Evolutionary conservation across 108 stramenopile genomes (phyloP).

Genomic region (Pseudonitzschia pungens): DNA sequence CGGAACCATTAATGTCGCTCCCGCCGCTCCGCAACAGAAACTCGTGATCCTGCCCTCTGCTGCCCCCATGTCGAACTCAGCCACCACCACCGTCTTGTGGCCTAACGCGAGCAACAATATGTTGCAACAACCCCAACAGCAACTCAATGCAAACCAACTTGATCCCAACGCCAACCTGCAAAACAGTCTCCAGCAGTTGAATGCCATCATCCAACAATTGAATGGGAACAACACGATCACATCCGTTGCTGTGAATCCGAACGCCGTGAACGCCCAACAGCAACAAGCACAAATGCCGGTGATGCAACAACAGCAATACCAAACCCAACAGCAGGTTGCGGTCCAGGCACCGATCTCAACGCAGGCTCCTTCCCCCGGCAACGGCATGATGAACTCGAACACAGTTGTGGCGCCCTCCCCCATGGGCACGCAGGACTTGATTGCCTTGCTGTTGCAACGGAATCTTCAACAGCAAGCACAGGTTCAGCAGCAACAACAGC

Average conservation of each 20-base stretch:
- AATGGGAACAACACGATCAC: not conserved
- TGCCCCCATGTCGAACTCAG: not conserved
- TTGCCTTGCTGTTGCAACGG: constrained; percentile 1
- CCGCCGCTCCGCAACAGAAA: not conserved
- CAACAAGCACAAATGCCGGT: not conserved
- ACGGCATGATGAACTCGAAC: not conserved
- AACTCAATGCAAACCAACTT: not conserved
- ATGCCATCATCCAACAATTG: constrained; percentile 2
- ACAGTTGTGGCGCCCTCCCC: not conserved
- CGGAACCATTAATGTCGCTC: not conserved
- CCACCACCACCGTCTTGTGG: not conserved
- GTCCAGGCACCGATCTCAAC: not conserved
- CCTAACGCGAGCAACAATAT: not conserved
- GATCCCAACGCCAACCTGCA: not conserved
- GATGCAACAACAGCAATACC: not conserved
- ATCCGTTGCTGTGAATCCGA: not conserved
- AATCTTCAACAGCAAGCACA: not conserved
- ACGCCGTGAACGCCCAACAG: not conserved
- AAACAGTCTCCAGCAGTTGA: constrained; percentile 1
- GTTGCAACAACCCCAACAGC: not conserved
- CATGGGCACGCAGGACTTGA: not conserved
- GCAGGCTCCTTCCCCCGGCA: not conserved
- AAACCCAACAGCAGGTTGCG: not conserved
- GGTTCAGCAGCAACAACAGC: not conserved
- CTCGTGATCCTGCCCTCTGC: not conserved